These are phyloP conservation scores for Lepraria neglecta DNA, from an alignment of 495 filamentous ascomycete genomes.

Conservation along the genomic window DNA sequence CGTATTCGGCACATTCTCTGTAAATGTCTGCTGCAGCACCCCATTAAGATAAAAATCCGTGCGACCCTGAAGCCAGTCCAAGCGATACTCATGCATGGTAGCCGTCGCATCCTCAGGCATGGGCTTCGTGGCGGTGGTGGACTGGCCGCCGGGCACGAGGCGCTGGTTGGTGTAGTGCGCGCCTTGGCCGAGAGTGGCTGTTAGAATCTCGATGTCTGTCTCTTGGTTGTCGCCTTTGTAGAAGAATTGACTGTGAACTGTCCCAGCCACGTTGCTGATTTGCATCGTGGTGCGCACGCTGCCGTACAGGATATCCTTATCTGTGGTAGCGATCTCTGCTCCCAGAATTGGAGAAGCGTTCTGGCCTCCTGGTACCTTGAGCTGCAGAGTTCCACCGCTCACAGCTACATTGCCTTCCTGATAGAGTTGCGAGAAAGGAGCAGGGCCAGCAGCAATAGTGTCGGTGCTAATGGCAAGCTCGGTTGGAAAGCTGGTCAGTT, in stretches of 20 bases:
- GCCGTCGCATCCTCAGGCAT: constrained; percentile 18
- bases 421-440: constrained; percentile 19
- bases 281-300: constrained; percentile 25
- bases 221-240: constrained; percentile 25
- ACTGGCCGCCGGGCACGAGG: not conserved
- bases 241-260: constrained; percentile 20
- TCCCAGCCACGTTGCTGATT: constrained; percentile 22
- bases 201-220: constrained; percentile 25
- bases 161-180: constrained; percentile 27
- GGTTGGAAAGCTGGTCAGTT: constrained; percentile 9
- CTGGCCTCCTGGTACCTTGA: constrained; percentile 26
- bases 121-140: constrained; percentile 9
- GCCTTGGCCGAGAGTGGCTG: constrained; percentile 11
- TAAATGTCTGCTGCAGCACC: constrained; percentile 16
- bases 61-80: constrained; percentile 23
- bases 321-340: constrained; percentile 20
- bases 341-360: constrained; percentile 16
- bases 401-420: constrained; percentile 17
- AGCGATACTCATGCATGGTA: constrained; percentile 25
- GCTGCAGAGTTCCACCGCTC: constrained; percentile 15
- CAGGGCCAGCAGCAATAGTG: constrained; percentile 1
- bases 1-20: constrained; percentile 25
- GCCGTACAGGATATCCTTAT: constrained; percentile 23
- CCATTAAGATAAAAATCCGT: constrained; percentile 27
- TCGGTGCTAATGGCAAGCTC: constrained; percentile 17